Evolutionary conservation across 352 stramenopile genomes (phyloP).

Genomic region (Albugo laibachii): DNA sequence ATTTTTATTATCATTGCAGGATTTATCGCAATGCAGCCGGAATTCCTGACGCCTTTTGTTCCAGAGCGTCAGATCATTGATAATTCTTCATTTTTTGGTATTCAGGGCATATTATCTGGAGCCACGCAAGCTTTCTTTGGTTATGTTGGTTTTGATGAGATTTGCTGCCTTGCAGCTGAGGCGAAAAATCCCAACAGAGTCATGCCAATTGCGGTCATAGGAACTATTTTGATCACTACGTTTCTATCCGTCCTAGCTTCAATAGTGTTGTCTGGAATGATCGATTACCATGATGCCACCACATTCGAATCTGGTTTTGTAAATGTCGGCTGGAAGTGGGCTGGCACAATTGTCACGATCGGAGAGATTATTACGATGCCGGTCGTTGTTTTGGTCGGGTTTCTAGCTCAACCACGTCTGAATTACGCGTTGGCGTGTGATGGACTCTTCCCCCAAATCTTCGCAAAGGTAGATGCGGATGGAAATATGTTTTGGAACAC

Average conservation of each 20-base stretch:
- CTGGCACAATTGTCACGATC: slow-evolving; percentile 21
- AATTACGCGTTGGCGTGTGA: slow-evolving; percentile 54
- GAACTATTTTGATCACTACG: slow-evolving; percentile 26
- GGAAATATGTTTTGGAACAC: slow-evolving; percentile 14
- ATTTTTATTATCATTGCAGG: slow-evolving; percentile 43
- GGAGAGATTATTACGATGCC: slow-evolving; percentile 56
- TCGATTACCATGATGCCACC: slow-evolving; percentile 12
- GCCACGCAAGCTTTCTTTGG: slow-evolving; percentile 64
- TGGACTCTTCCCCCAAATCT: slow-evolving; percentile 45
- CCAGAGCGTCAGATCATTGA: slow-evolving; percentile 2
- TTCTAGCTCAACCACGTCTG: slow-evolving; percentile 51
- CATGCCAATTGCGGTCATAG: slow-evolving; percentile 35
- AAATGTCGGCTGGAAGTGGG: slow-evolving; percentile 7
- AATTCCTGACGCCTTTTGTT: slow-evolving; percentile 37
- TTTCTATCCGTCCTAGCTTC: slow-evolving; percentile 15
- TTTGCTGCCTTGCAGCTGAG: slow-evolving; percentile 39
- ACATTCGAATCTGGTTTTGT: slow-evolving; percentile 4
- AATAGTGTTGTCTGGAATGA: slow-evolving; percentile 49
- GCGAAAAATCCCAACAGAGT: slow-evolving; percentile 20
- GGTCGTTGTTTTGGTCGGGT: slow-evolving; percentile 55
- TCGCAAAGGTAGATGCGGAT: slow-evolving; percentile 17
- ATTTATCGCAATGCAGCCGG: slow-evolving; percentile 21
- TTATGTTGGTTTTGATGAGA: slow-evolving; percentile 67
- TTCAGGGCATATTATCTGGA: slow-evolving; percentile 25
- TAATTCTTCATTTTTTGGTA: slow-evolving; percentile 3